These are phyloP conservation scores for Blastobotrys mokoenaii DNA, from an alignment of 805 yeast species.

Conservation along the genomic window DNA sequence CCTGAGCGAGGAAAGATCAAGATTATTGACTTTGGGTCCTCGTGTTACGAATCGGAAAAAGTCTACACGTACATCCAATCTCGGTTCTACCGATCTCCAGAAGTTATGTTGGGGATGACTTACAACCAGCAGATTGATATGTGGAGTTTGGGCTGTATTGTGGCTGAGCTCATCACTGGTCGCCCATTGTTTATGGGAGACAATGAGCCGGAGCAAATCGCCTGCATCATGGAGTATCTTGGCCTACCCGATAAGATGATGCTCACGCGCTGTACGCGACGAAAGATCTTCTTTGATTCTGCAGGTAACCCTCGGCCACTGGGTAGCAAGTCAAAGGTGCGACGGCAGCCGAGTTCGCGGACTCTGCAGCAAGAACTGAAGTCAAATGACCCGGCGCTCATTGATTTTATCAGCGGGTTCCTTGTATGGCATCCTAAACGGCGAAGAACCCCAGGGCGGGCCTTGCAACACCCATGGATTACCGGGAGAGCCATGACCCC, in stretches of 20 bases:
- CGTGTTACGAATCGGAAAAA: conserved; percentile 54
- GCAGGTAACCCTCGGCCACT: conserved; percentile 26
- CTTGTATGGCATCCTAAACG: conserved; percentile 65
- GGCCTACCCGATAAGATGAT: conserved; percentile 69
- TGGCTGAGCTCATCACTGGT: conserved; percentile 90
- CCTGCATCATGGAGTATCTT: conserved; percentile 80
- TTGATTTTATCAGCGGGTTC: conserved; percentile 47
- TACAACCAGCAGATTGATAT: conserved; percentile 90
- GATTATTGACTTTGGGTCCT: conserved; percentile 70
- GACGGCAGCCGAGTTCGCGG: conserved; percentile 20
- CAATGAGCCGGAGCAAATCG: conserved; percentile 77
- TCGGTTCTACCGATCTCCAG: conserved; percentile 94
- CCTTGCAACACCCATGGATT: conserved; percentile 31
- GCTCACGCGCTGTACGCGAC: conserved; percentile 28
- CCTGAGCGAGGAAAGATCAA: conserved; percentile 44
- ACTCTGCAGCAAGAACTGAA: conserved; percentile 20
- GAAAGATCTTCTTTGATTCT: conserved; percentile 31
- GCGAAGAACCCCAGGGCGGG: conserved; percentile 31
- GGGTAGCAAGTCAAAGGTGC: conserved; percentile 15
- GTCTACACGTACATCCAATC: conserved; percentile 94
- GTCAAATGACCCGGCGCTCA: conserved; percentile 21
- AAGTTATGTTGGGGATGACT: conserved; percentile 80
- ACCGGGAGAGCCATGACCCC: conserved; percentile 6
- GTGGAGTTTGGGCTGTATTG: conserved; percentile 96
- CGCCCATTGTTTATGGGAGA: conserved; percentile 94